Evolutionary conservation across 495 filamentous ascomycete species (phyloP).

Genomic region (Mycothermus thermophilus): DNA sequence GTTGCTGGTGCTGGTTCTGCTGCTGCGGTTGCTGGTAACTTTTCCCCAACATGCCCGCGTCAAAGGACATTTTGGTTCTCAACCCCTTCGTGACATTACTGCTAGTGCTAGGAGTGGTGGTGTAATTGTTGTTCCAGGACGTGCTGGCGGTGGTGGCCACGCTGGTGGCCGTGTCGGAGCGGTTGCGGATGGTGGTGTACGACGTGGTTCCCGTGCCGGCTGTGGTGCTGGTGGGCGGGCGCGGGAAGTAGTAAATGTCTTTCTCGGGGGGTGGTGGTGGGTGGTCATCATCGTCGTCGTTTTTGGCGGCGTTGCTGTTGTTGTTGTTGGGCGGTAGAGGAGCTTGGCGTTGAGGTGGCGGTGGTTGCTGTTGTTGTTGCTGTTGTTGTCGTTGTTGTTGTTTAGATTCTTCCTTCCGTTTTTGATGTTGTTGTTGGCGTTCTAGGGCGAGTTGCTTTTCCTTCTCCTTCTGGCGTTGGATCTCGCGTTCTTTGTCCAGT

Average conservation of each 20-base stretch:
- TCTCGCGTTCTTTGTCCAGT: neutral
- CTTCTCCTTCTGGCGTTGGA: neutral
- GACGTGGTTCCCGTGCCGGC: no score
- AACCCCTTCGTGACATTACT: neutral
- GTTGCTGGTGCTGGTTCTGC: no score
- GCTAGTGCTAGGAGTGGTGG: neutral
- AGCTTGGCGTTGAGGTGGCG: neutral
- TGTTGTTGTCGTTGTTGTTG: neutral
- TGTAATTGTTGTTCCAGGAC: neutral
- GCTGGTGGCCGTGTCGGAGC: no score
- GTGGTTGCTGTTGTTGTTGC: neutral
- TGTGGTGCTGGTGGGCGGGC: no score
- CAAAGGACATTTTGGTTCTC: neutral
- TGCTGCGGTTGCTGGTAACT: no score
- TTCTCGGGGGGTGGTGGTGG: no score
- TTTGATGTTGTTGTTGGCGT: neutral
- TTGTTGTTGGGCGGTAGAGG: neutral
- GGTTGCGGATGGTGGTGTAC: no score
- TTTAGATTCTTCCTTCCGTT: neutral
- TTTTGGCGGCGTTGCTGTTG: neutral
- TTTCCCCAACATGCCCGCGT: neutral
- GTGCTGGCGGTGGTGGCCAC: neutral
- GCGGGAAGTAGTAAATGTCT: no score
- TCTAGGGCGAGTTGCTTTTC: neutral
- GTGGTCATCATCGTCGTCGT: no score